phyloP scores from a whole-genome alignment of 2,329 filamentous ascomycete species.

The Pseudogymnoascus sp. region DNA sequence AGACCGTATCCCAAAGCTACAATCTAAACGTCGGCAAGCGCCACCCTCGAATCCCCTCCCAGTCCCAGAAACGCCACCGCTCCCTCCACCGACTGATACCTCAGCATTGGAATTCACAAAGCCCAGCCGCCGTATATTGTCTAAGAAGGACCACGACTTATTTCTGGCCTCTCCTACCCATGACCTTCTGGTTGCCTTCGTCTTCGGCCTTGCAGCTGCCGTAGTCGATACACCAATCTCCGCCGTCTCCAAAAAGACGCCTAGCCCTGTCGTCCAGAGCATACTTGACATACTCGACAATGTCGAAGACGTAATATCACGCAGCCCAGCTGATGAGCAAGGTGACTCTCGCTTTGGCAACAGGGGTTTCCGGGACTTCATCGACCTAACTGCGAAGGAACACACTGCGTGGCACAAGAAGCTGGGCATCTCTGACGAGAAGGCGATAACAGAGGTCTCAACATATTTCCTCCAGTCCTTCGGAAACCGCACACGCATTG shows the following conservation, averaged over 20 bases:
- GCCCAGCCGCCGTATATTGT: slow-evolving; percentile 74
- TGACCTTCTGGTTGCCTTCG: slow-evolving; percentile 68
- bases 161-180: slow-evolving; percentile 74
- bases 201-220: slow-evolving; percentile 78
- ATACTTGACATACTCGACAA: slow-evolving; percentile 64
- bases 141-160: slow-evolving; percentile 66
- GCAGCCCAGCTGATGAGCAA: slow-evolving; percentile 74
- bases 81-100: slow-evolving; percentile 59
- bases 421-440: slow-evolving; percentile 43
- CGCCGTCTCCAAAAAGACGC: slow-evolving; percentile 42
- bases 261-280: slow-evolving; percentile 47
- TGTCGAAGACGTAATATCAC: slow-evolving; percentile 55
- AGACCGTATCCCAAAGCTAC: slow-evolving; percentile 56
- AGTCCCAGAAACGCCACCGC: slow-evolving; percentile 63
- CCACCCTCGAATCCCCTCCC: slow-evolving; percentile 48
- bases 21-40: slow-evolving; percentile 50
- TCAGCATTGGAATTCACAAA: slow-evolving; percentile 51
- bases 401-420: slow-evolving; percentile 51
- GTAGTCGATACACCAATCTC: slow-evolving; percentile 64
- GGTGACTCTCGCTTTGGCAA: slow-evolving; percentile 91
- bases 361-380: slow-evolving; percentile 75
- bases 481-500: slow-evolving; percentile 77
- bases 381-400: slow-evolving; percentile 55
- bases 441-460: slow-evolving; percentile 60
- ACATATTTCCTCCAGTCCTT: slow-evolving; percentile 78